phyloP scores from a whole-genome alignment of 2,329 filamentous ascomycete species.

The Xylariaceae sp. region DNA sequence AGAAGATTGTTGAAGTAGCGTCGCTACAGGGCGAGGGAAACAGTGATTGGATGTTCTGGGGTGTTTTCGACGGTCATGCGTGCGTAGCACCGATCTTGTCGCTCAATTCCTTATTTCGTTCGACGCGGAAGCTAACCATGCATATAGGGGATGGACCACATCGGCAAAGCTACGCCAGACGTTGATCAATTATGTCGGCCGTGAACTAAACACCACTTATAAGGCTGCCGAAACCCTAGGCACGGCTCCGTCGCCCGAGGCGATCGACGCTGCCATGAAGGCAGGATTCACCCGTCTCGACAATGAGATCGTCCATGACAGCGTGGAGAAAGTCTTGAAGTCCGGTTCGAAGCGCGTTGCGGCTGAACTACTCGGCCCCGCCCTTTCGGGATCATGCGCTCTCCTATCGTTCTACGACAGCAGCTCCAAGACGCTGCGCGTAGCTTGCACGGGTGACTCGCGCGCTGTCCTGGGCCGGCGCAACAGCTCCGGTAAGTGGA shows the following conservation, averaged over 20 bases:
- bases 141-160: slow-evolving; percentile 83
- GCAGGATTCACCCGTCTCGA: slow-evolving; percentile 83
- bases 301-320: slow-evolving; percentile 89
- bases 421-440: slow-evolving; percentile 76
- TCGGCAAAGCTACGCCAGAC: slow-evolving; percentile 92
- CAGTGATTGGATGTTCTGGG: slow-evolving; percentile 99
- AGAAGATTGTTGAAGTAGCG: slow-evolving; percentile 93
- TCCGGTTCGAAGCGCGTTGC: slow-evolving; percentile 84
- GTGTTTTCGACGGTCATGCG: slow-evolving; percentile 96
- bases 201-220: slow-evolving; percentile 89
- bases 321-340: slow-evolving; percentile 85
- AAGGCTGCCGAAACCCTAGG: slow-evolving; percentile 60
- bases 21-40: slow-evolving; percentile 46
- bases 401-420: slow-evolving; percentile 95
- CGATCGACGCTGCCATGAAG: slow-evolving; percentile 89
- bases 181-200: slow-evolving; percentile 85
- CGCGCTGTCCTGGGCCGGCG: slow-evolving; percentile 84
- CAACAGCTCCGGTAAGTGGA: slow-evolving; percentile 79
- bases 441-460: slow-evolving; percentile 95
- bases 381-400: slow-evolving; percentile 93
- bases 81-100: slow-evolving; percentile 40
- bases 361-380: slow-evolving; percentile 85
- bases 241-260: slow-evolving; percentile 65
- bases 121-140: slow-evolving; percentile 12
- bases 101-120: background rate